These are phyloP conservation scores for Linum usitatissimum DNA, from an alignment of 345 rosid genomes.

Conservation along the genomic window DNA sequence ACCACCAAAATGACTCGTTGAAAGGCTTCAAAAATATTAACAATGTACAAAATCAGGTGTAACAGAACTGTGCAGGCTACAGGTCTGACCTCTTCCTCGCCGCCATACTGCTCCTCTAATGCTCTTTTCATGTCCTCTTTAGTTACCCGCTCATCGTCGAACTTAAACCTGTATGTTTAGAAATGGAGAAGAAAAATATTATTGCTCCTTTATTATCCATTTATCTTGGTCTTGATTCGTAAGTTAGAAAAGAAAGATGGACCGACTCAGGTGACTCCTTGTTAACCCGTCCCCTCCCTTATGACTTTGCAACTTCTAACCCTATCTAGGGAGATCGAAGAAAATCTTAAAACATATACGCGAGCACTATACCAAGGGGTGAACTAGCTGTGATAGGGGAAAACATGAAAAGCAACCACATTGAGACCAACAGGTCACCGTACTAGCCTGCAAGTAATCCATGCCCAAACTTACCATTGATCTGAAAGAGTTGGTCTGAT, in stretches of 20 bases:
- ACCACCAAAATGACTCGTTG: slow-evolving; percentile 3
- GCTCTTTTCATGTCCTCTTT: slow-evolving; percentile 91
- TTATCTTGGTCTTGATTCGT: too few species aligned
- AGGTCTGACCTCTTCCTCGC: slow-evolving; percentile 76
- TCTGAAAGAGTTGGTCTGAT: slow-evolving; percentile 91
- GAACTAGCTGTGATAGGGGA: neutral
- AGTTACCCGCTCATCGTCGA: slow-evolving; percentile 95
- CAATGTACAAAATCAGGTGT: neutral
- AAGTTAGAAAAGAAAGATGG: too few species aligned
- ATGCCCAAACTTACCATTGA: slow-evolving; percentile 47
- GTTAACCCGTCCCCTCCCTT: too few species aligned
- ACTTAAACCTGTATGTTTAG: slow-evolving; percentile 59
- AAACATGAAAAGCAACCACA: neutral
- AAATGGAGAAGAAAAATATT: too few species aligned
- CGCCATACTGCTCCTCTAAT: slow-evolving; percentile 95
- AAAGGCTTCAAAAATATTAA: neutral
- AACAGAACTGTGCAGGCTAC: neutral
- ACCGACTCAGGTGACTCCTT: too few species aligned
- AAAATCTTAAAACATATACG: neutral
- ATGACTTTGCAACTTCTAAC: too few species aligned
- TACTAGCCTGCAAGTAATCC: too few species aligned
- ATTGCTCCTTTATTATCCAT: neutral
- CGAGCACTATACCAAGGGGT: neutral
- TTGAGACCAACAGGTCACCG: neutral
- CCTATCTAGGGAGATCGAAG: neutral